A percentile compares a stretch with the other conserved stretches of the same genome.
These are phyloP conservation scores for Leucaena leucocephala DNA, from an alignment of 306 rosid genomes.

Conservation along the genomic window DNA sequence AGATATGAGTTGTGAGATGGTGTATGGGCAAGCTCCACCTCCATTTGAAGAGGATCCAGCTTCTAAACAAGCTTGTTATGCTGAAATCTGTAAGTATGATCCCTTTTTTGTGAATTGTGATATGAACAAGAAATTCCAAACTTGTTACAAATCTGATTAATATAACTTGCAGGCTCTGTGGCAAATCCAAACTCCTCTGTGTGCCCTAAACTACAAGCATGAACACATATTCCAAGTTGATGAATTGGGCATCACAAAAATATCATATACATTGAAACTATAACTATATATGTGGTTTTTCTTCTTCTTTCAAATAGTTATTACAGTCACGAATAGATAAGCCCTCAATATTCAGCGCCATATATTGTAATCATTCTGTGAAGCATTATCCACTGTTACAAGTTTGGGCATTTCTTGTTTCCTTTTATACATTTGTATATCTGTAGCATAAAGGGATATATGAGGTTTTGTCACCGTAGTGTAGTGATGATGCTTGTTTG, in stretches of 20 bases:
- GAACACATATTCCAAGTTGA: conserved; percentile 38
- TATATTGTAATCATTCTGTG: neutral
- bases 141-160: conserved; percentile 24
- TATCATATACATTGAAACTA: neutral
- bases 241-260: conserved; percentile 4
- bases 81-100: conserved; percentile 66
- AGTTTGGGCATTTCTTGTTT: neutral
- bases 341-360: neutral
- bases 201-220: conserved; percentile 76
- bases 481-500: neutral
- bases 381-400: neutral
- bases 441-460: neutral
- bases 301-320: conserved; percentile 10
- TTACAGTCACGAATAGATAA: neutral
- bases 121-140: conserved; percentile 17
- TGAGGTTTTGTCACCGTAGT: neutral
- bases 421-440: neutral
- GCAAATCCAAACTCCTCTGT: conserved; percentile 56
- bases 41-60: conserved; percentile 87
- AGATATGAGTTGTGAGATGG: conserved; percentile 98
- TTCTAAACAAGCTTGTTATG: conserved; percentile 80
- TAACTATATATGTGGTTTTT: neutral
- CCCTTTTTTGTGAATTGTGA: conserved; percentile 4
- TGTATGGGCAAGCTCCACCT: conserved; percentile 85
- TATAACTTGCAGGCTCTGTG: conserved; percentile 65